A percentile compares a stretch with the other conserved stretches of the same genome.
Conservation (phyloP, 257 asterid species). For the Petunia secreta region DNA sequence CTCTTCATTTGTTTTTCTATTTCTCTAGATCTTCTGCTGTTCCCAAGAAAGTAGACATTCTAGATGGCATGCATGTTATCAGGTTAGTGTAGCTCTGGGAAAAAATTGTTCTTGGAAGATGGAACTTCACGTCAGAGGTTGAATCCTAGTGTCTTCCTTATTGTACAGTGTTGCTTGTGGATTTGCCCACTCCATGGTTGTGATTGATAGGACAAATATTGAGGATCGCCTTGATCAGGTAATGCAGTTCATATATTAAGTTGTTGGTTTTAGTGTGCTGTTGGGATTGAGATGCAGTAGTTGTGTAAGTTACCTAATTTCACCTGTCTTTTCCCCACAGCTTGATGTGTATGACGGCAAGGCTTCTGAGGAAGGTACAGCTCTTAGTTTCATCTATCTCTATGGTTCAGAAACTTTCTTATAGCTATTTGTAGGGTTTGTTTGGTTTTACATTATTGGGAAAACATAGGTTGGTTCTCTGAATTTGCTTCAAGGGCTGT, state of each 20-base stretch:
- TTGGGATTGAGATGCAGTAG: not conserved
- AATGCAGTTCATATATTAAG: not conserved
- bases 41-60: slow-evolving; percentile 85
- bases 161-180: slow-evolving; percentile 90
- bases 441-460: not conserved
- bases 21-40: slow-evolving; percentile 78
- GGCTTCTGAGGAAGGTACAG: slow-evolving; percentile 73
- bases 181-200: slow-evolving; percentile 74
- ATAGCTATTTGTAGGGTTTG: not conserved
- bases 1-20: slow-evolving; percentile 24
- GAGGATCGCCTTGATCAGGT: slow-evolving; percentile 84
- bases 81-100: slow-evolving; percentile 48
- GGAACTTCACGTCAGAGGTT: not conserved
- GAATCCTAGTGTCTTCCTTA: slow-evolving; percentile 19
- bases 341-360: slow-evolving; percentile 89
- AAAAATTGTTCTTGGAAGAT: not conserved
- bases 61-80: slow-evolving; percentile 93
- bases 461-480: not conserved
- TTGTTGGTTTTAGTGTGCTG: not conserved
- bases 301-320: slow-evolving; percentile 30
- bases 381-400: not conserved
- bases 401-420: not conserved
- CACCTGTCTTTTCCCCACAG: slow-evolving; percentile 48
- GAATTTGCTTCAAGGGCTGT: slow-evolving; percentile 14
- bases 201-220: slow-evolving; percentile 73